Evolutionary conservation across 164 flowering plant species (phyloP).

Genomic region (Liriodendron chinense): DNA sequence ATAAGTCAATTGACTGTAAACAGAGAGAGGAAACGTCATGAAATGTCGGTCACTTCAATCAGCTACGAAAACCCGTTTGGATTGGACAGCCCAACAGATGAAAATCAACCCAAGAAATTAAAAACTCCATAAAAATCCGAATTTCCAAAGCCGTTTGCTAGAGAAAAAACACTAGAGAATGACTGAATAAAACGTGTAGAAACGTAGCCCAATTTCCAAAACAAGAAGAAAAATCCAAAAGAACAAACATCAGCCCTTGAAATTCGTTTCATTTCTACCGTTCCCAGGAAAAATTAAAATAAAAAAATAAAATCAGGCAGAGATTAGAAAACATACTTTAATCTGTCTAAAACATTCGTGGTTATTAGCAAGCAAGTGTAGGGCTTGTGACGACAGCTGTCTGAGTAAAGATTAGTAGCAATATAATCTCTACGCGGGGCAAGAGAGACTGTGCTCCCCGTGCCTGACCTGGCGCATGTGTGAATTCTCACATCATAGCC

Average conservation of each 20-base stretch:
- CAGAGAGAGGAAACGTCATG: neutral
- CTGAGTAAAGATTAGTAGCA: neutral
- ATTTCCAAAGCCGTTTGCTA: neutral
- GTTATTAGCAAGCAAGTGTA: neutral
- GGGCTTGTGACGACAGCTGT: neutral
- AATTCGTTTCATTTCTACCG: constrained; percentile 3
- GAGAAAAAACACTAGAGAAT: neutral
- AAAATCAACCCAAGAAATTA: neutral
- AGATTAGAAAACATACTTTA: neutral
- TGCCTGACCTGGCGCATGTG: constrained; percentile 56
- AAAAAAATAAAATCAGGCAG: neutral
- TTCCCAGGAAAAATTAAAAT: constrained; percentile 1
- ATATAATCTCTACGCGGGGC: constrained; percentile 24
- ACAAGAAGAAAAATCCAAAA: constrained; percentile 16
- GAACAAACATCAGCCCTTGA: constrained; percentile 16
- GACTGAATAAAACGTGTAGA: neutral
- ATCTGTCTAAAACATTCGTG: neutral
- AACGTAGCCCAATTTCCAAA: neutral
- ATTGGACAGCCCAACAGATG: constrained; percentile 3
- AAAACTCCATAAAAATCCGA: neutral
- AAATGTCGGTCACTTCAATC: constrained; percentile 34
- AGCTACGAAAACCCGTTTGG: constrained; percentile 24
- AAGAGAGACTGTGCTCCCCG: constrained; percentile 47
- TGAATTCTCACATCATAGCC: constrained; percentile 1
- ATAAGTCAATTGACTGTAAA: neutral